phyloP scores from a whole-genome alignment of 1,139 yeast genomes.

The Waltiozyma sp. region DNA sequence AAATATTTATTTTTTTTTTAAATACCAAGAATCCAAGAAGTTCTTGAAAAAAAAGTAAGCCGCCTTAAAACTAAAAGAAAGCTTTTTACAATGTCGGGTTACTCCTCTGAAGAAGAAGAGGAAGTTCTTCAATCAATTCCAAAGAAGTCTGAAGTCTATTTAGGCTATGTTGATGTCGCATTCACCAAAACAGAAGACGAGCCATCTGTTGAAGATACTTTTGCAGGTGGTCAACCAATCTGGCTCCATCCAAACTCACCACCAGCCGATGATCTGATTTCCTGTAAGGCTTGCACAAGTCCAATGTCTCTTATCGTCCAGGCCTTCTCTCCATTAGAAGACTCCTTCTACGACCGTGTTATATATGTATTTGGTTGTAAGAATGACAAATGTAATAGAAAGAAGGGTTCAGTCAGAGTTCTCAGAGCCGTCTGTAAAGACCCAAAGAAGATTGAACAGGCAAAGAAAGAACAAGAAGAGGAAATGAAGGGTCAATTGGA shows the following conservation, averaged over 20 bases:
- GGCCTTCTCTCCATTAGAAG: slow-evolving; percentile 68
- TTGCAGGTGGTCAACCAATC: slow-evolving; percentile 67
- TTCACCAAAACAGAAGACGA: slow-evolving; percentile 23
- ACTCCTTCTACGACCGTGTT: slow-evolving; percentile 66
- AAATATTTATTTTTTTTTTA: too few relatives aligned
- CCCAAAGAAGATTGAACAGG: slow-evolving; percentile 31
- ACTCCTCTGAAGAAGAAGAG: slow-evolving; percentile 13
- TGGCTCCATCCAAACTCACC: slow-evolving; percentile 45
- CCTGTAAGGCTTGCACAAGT: slow-evolving; percentile 55
- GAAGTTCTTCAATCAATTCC: slow-evolving; percentile 21
- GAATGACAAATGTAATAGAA: slow-evolving; percentile 49
- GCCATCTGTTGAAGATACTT: slow-evolving; percentile 60
- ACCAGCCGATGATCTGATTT: slow-evolving; percentile 40
- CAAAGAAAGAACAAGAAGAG: slow-evolving; percentile 29
- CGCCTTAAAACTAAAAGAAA: too few relatives aligned
- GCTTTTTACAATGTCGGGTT: slow-evolving; percentile 1
- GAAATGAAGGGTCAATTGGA: slow-evolving; percentile 28
- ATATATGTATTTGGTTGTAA: slow-evolving; percentile 73
- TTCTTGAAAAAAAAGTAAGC: too few relatives aligned
- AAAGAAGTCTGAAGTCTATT: slow-evolving; percentile 23
- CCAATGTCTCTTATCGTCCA: slow-evolving; percentile 64
- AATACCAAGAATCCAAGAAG: too few relatives aligned
- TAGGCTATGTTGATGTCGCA: slow-evolving; percentile 56
- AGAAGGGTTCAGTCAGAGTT: slow-evolving; percentile 60
- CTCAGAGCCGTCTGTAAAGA: slow-evolving; percentile 65